Evolutionary conservation across 1,139 yeast species (phyloP).

Genomic region (Kurtzmaniella quercitrusa): DNA sequence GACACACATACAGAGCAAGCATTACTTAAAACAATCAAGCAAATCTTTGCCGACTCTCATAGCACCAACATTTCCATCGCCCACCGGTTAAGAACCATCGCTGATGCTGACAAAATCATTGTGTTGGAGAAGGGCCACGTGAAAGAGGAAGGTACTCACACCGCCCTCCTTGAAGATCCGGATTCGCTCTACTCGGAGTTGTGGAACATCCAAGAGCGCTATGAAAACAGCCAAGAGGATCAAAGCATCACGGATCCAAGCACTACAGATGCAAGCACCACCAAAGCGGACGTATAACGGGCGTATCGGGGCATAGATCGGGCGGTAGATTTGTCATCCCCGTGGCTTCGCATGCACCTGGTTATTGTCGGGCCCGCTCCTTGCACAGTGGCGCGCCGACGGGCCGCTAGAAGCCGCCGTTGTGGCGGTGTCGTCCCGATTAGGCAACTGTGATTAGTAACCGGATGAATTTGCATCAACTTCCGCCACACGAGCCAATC

Average conservation of each 20-base stretch:
- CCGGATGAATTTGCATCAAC: neutral
- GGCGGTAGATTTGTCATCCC: neutral
- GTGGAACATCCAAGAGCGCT: slow-evolving; percentile 90
- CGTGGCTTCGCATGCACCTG: neutral
- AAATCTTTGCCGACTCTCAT: slow-evolving; percentile 50
- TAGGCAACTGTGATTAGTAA: neutral
- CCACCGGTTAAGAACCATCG: slow-evolving; percentile 87
- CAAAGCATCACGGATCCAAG: neutral
- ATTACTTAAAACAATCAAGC: slow-evolving; percentile 65
- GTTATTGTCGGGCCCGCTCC: neutral
- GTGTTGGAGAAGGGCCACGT: slow-evolving; percentile 78
- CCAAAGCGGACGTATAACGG: neutral
- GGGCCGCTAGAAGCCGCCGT: neutral
- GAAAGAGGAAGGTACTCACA: slow-evolving; percentile 84
- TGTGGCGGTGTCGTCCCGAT: neutral
- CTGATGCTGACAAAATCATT: slow-evolving; percentile 90
- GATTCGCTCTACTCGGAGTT: slow-evolving; percentile 67
- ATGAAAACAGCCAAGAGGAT: slow-evolving; percentile 10
- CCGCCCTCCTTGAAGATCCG: slow-evolving; percentile 47
- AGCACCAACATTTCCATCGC: slow-evolving; percentile 89
- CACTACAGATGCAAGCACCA: neutral
- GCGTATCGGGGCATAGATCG: neutral
- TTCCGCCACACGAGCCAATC: neutral
- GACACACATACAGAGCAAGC: slow-evolving; percentile 96
- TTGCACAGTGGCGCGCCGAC: neutral